These are phyloP conservation scores for Setomelanomma holmii DNA, from an alignment of 2,329 filamentous ascomycete species.

Conservation along the genomic window DNA sequence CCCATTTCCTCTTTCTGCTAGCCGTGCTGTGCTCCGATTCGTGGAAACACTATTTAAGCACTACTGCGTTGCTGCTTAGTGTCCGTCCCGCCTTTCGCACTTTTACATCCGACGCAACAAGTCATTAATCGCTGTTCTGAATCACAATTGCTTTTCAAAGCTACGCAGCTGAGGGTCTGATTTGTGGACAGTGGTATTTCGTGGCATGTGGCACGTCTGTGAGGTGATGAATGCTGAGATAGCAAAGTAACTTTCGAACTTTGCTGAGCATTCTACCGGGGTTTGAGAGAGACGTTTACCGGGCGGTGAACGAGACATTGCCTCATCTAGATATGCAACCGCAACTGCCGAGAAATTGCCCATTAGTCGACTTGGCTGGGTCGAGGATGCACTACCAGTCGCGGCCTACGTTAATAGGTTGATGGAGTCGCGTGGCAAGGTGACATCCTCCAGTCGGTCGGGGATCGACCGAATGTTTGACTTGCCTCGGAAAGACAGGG, in stretches of 20 bases:
- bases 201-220: too few relatives aligned
- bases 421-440: neutral
- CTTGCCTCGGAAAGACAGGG: conserved; percentile 17
- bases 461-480: conserved; percentile 16
- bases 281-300: too few relatives aligned
- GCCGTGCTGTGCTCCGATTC: conserved; percentile 8
- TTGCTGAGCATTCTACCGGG: too few relatives aligned
- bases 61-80: neutral
- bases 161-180: too few relatives aligned
- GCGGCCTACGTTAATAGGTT: neutral
- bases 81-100: neutral
- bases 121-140: too few relatives aligned
- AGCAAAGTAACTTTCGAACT: too few relatives aligned
- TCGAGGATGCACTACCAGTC: neutral
- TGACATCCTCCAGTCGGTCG: conserved; percentile 10
- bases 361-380: neutral
- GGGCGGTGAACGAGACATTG: too few relatives aligned
- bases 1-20: conserved; percentile 9
- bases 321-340: conserved; percentile 5
- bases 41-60: conserved; percentile 9
- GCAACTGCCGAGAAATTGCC: neutral
- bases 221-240: too few relatives aligned
- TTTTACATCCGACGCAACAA: too few relatives aligned
- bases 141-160: too few relatives aligned
- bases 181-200: too few relatives aligned